These are phyloP conservation scores for Dendrobium chrysotoxum DNA, from an alignment of 106 monocot species.

Conservation along the genomic window DNA sequence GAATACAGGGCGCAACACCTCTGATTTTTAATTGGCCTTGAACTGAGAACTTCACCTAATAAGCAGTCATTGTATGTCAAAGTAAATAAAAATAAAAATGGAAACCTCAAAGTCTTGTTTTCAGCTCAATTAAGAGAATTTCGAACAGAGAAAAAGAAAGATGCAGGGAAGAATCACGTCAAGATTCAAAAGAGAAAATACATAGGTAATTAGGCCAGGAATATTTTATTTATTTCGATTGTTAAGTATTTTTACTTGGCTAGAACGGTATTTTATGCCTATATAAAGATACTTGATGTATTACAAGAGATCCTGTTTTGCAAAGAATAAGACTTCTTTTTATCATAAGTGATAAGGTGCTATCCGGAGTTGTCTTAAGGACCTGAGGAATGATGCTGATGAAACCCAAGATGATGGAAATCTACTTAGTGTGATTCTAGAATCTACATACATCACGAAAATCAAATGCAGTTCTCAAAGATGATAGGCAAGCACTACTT, in stretches of 20 bases:
- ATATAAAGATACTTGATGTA: neutral
- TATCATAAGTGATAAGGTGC: neutral
- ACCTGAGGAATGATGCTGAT: neutral
- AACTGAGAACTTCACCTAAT: neutral
- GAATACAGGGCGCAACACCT: neutral
- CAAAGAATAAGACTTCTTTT: neutral
- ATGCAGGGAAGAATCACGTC: neutral
- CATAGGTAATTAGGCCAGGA: neutral
- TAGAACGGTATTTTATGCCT: neutral
- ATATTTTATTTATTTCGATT: neutral
- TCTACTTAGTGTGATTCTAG: neutral
- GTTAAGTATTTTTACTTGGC: neutral
- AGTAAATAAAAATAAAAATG: neutral
- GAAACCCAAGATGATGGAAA: neutral
- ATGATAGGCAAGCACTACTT: neutral
- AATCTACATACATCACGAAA: too few species aligned
- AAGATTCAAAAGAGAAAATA: neutral
- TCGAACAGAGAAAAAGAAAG: neutral
- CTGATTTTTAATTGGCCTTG: too few species aligned
- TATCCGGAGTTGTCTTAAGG: neutral
- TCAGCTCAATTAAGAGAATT: neutral
- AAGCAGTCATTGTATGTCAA: neutral
- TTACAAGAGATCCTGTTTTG: neutral
- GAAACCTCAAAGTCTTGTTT: neutral
- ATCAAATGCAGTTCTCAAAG: neutral